phyloP scores from a whole-genome alignment of 2,329 filamentous ascomycete species.

The Penicillium sp. region DNA sequence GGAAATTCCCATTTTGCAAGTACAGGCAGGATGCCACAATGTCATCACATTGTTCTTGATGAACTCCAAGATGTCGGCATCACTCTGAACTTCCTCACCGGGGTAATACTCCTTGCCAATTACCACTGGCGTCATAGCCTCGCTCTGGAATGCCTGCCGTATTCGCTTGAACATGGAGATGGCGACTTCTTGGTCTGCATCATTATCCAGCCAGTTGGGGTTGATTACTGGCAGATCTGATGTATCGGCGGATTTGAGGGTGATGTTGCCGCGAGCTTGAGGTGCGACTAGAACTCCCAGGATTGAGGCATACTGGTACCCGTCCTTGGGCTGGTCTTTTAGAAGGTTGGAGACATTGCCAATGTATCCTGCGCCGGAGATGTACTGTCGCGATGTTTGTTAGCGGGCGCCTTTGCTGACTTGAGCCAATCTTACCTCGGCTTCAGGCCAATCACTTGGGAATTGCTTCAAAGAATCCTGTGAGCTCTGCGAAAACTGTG shows the following conservation, averaged over 20 bases:
- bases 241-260: slow-evolving; percentile 27
- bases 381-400: slow-evolving; percentile 16
- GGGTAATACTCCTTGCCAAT: slow-evolving; percentile 39
- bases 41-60: slow-evolving; percentile 29
- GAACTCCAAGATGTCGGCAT: slow-evolving; percentile 41
- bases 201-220: slow-evolving; percentile 45
- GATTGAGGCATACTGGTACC: slow-evolving; percentile 26
- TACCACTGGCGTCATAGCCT: slow-evolving; percentile 28
- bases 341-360: slow-evolving; percentile 24
- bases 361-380: slow-evolving; percentile 24
- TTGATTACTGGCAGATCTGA: slow-evolving; percentile 43
- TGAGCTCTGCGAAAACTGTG: slow-evolving; percentile 17
- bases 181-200: slow-evolving; percentile 43
- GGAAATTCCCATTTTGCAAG: slow-evolving; percentile 29
- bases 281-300: slow-evolving; percentile 29
- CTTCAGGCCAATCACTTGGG: slow-evolving; percentile 36
- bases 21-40: slow-evolving; percentile 29
- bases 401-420: neutral
- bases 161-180: slow-evolving; percentile 44
- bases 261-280: slow-evolving; percentile 45
- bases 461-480: slow-evolving; percentile 20
- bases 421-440: slow-evolving; percentile 19
- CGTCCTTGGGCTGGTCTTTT: slow-evolving; percentile 18
- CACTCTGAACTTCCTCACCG: slow-evolving; percentile 35
- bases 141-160: slow-evolving; percentile 34